Percentiles rank a stretch among this genome's conserved stretches.
These are phyloP conservation scores for Talaromyces sp. DNA, from an alignment of 2,329 filamentous ascomycete genomes.

Conservation along the genomic window DNA sequence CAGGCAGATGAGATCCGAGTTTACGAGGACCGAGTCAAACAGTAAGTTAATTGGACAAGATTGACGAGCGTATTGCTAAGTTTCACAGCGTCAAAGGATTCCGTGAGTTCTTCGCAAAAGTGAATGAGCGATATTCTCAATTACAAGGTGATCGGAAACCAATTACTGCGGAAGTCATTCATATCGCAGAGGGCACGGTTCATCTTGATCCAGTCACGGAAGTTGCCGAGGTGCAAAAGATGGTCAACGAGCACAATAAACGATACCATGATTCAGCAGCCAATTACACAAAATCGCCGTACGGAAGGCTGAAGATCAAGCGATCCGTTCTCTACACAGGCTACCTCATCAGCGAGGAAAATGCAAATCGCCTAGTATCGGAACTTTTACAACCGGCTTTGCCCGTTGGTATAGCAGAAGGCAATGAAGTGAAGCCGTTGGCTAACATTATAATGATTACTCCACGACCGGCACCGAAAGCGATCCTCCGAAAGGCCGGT, in stretches of 20 bases:
- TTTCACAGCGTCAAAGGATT: constrained; percentile 66
- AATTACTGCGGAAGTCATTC: constrained; percentile 75
- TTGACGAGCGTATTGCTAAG: not conserved
- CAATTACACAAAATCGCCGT: constrained; percentile 41
- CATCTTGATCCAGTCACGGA: constrained; percentile 74
- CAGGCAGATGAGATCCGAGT: constrained; percentile 74
- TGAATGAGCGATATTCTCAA: constrained; percentile 62
- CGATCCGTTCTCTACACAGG: constrained; percentile 89
- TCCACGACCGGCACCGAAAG: constrained; percentile 67
- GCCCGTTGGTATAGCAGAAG: constrained; percentile 58
- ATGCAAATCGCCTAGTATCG: constrained; percentile 68
- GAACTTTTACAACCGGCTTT: constrained; percentile 58
- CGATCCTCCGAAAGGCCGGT: constrained; percentile 76
- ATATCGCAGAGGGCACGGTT: constrained; percentile 73
- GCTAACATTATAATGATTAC: constrained; percentile 91
- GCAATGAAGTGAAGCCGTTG: constrained; percentile 70
- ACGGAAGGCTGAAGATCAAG: constrained; percentile 65
- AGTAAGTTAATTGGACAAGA: constrained; percentile 35
- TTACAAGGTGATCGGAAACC: constrained; percentile 55
- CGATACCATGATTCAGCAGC: constrained; percentile 29
- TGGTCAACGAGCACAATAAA: constrained; percentile 82
- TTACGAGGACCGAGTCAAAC: constrained; percentile 62
- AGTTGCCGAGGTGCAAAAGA: constrained; percentile 77
- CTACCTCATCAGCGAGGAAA: constrained; percentile 72
- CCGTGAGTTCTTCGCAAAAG: constrained; percentile 73